phyloP scores from a whole-genome alignment of 2,329 filamentous ascomycete species.

The Diaporthe caulivora region DNA sequence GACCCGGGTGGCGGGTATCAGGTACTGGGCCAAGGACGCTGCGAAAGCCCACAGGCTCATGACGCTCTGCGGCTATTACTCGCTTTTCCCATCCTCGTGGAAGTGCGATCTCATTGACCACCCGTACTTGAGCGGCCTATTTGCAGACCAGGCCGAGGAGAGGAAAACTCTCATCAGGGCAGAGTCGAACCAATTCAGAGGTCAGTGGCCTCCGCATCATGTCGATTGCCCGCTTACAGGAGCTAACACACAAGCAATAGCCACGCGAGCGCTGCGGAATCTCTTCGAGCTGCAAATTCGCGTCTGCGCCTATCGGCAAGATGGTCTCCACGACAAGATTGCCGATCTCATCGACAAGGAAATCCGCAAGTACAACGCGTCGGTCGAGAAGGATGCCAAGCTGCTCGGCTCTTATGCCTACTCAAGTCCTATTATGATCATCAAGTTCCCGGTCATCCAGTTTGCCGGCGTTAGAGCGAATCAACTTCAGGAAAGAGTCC shows the following conservation, averaged over 20 bases:
- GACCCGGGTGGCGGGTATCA: slow-evolving; percentile 41
- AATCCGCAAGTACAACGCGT: slow-evolving; percentile 48
- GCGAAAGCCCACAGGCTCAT: slow-evolving; percentile 49
- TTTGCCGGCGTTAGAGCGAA: background rate
- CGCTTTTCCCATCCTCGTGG: slow-evolving; percentile 51
- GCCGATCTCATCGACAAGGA: slow-evolving; percentile 46
- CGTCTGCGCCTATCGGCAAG: slow-evolving; percentile 49
- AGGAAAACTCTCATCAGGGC: slow-evolving; percentile 46
- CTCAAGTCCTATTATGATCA: slow-evolving; percentile 36
- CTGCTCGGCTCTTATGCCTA: slow-evolving; percentile 42
- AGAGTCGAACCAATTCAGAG: slow-evolving; percentile 46
- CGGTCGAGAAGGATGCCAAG: slow-evolving; percentile 49
- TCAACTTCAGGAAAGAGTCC: background rate
- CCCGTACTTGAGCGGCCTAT: slow-evolving; percentile 49
- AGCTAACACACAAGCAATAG: slow-evolving; percentile 40
- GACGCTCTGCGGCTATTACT: slow-evolving; percentile 50
- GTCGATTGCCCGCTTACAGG: background rate
- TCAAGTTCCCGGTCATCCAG: slow-evolving; percentile 16
- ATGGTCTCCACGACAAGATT: slow-evolving; percentile 46
- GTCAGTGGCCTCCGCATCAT: slow-evolving; percentile 38
- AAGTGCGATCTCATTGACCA: slow-evolving; percentile 49
- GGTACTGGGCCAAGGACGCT: slow-evolving; percentile 49
- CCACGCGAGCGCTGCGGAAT: slow-evolving; percentile 49
- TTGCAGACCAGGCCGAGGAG: slow-evolving; percentile 43
- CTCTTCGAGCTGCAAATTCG: slow-evolving; percentile 51